Evolutionary conservation across 345 rosid species (phyloP), one percentile per base, ranked within the genome.

Genomic region (Aquilaria yunnanensis): DNA sequence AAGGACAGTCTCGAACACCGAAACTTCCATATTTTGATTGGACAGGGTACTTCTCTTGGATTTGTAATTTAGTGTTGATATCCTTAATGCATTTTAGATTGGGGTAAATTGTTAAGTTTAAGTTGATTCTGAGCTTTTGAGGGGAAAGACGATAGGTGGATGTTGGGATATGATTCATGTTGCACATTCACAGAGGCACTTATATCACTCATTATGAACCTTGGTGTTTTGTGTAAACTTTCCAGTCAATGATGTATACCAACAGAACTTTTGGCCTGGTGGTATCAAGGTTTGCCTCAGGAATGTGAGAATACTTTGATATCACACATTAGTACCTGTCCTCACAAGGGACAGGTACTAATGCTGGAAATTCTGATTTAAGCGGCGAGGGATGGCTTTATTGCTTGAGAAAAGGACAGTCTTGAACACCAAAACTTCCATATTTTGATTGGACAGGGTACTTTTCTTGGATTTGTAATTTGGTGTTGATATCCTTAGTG

Each of bases 371-470:
- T 55, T 74, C 83, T 2, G 85, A 79, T 57, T 23, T 72, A 9
- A 51, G 61, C 23, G 67, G 54, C 73, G 82, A 85, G 55, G 96
- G 96, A 48, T 94, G 99, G 99, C 75, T 59, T 31, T 94, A 86
- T 64, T 88, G 95, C 73, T 52, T 81, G 74, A 86, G 65, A 83
- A 86, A 71, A 81, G 99, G 99, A 30, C 83, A 80, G 75, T 57
- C 61, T 70, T 80, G 89, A 77, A 72, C 80, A 31, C 67, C 83
- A 23, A 84, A 83, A 77, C 74, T 78, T 74, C 98, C 98, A 10
- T 77, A 83, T 64, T 93, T 90, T 78, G 87, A 82, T 67, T 93
- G 97, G 98, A 88, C 97, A 0, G 98, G 98, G 98, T 92, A 84
- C 37, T 72, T 81, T 10, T 77, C 61, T 6, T 7, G 4, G 48